Conservation (phyloP, 2,329 filamentous ascomycete genomes). For the Trichoderma atrobrunneum region DNA sequence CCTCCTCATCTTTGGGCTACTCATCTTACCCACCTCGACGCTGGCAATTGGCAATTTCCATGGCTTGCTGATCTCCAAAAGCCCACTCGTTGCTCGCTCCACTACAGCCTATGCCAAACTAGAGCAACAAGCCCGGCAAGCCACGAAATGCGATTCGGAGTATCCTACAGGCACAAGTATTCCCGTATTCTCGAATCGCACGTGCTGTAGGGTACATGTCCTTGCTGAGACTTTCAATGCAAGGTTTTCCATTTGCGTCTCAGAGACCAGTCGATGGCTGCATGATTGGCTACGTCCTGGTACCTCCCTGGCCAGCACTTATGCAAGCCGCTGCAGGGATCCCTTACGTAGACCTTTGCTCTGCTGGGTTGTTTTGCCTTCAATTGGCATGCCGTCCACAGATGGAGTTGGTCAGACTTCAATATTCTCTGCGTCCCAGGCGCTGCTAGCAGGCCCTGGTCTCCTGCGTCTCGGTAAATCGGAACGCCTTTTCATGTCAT, state of each 20-base stretch:
- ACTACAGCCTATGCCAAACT: not conserved
- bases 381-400: not conserved
- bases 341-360: not conserved
- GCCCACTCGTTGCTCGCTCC: not conserved
- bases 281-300: not conserved
- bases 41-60: not conserved
- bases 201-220: not conserved
- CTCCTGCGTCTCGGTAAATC: not conserved
- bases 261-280: not conserved
- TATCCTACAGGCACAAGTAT: not conserved
- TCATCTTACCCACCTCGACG: not conserved
- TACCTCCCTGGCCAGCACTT: not conserved
- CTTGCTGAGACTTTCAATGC: not conserved
- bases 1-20: not conserved
- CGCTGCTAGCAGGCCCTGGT: not conserved
- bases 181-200: not conserved
- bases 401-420: not conserved
- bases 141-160: not conserved
- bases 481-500: not conserved
- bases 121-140: not conserved
- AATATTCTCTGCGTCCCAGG: not conserved
- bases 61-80: not conserved
- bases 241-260: not conserved
- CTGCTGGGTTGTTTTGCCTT: not conserved
- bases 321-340: constrained; percentile 11